phyloP scores from a whole-genome alignment of 1,139 yeast genomes.

The Hemisphaericaspora subhashii region DNA sequence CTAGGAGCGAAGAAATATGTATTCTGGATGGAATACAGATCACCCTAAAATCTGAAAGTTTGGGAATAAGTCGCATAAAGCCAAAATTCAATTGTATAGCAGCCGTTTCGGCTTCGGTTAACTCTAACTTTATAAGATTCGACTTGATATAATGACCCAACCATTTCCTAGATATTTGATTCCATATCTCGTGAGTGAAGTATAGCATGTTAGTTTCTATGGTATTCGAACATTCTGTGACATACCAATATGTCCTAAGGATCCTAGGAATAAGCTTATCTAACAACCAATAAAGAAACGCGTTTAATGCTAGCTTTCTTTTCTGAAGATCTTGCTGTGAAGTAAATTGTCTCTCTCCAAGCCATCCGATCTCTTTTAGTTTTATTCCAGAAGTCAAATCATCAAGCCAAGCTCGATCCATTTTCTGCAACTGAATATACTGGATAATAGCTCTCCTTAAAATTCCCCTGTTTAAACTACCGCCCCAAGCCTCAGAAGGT shows the following conservation, averaged over 20 bases:
- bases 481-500: slow-evolving; percentile 59
- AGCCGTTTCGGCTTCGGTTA: slow-evolving; percentile 9
- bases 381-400: slow-evolving; percentile 31
- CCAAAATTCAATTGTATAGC: slow-evolving; percentile 28
- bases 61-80: slow-evolving; percentile 52
- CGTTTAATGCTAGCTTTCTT: slow-evolving; percentile 32
- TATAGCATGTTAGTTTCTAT: slow-evolving; percentile 28
- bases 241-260: slow-evolving; percentile 61
- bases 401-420: slow-evolving; percentile 26
- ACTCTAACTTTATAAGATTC: slow-evolving; percentile 22
- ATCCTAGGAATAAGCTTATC: slow-evolving; percentile 46
- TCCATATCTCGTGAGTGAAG: slow-evolving; percentile 67
- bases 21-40: slow-evolving; percentile 54
- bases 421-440: slow-evolving; percentile 39
- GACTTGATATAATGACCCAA: slow-evolving; percentile 35
- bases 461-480: slow-evolving; percentile 43
- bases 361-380: slow-evolving; percentile 48
- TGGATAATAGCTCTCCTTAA: slow-evolving; percentile 38
- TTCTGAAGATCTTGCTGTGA: slow-evolving; percentile 38
- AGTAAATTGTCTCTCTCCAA: slow-evolving; percentile 29
- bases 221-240: slow-evolving; percentile 54
- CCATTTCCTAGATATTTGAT: slow-evolving; percentile 39
- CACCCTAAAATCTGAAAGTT: slow-evolving; percentile 55
- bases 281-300: slow-evolving; percentile 63
- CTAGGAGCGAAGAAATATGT: slow-evolving; percentile 13